Percentiles rank a stretch among this genome's conserved stretches.
These are phyloP conservation scores for Thelephora ganbajun DNA, from an alignment of 768 basidiomycete genomes.

Conservation along the genomic window DNA sequence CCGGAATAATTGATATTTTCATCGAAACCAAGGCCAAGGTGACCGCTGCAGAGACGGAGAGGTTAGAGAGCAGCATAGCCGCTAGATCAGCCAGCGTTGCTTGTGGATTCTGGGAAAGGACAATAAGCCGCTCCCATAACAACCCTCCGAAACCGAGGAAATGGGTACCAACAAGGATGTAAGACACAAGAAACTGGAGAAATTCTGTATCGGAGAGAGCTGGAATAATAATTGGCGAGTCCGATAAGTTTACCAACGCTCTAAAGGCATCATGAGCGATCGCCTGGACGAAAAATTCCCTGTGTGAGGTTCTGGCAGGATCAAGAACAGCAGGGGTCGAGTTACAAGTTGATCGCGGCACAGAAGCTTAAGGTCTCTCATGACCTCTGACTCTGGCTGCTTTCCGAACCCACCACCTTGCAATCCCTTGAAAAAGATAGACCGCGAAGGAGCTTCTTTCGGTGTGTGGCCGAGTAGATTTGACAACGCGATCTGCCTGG, in stretches of 20 bases:
- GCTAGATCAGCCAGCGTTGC: constrained; percentile 88
- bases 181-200: constrained; percentile 71
- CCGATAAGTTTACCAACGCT: constrained; percentile 87
- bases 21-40: constrained; percentile 51
- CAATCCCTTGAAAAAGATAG: constrained; percentile 59
- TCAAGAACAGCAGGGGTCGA: constrained; percentile 8
- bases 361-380: constrained; percentile 72
- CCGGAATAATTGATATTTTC: constrained; percentile 47
- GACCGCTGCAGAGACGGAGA: constrained; percentile 61
- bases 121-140: not conserved
- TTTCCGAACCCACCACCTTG: constrained; percentile 43
- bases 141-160: constrained; percentile 4
- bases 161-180: constrained; percentile 62
- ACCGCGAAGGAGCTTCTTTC: constrained; percentile 52
- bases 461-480: constrained; percentile 75
- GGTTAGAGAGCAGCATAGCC: constrained; percentile 94
- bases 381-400: constrained; percentile 47
- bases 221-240: constrained; percentile 54
- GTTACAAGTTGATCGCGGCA: constrained; percentile 80
- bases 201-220: constrained; percentile 62
- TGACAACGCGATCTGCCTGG: constrained; percentile 72
- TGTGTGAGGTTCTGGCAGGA: constrained; percentile 1
- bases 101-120: constrained; percentile 56
- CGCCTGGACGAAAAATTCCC: constrained; percentile 29
- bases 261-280: constrained; percentile 92